Evolutionary conservation across 1,284 basidiomycete genomes (phyloP), one percentile per base, ranked within the genome.

Genomic region (Heterobasidion parviporum): DNA sequence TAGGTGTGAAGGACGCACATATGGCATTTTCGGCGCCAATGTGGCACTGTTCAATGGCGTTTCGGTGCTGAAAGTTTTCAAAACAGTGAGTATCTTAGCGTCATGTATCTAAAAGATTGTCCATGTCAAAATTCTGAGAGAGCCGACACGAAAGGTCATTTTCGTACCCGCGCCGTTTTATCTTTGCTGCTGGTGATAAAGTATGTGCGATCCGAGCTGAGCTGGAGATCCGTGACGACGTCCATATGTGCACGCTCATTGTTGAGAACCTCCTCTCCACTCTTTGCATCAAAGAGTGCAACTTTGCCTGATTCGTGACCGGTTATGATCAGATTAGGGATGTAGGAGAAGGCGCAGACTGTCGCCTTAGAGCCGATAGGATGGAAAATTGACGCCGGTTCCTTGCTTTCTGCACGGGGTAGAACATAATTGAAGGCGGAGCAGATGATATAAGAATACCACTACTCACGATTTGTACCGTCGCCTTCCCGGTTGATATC

Each of bases 111-210:
- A 44, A 9, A 47, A 20, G 26, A 26, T 26, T 6, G 26, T 38
- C 32, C 15, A 51, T 9, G 36, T 48, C 38, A n/a, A 36, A n/a
- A 36, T 16, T 14, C 38, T 20, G 14, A 45, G 5, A 34, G 34
- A 57, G 20, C n/a, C 8, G 57, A 50, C 12, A 32, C 35, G 6
- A 75, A 10, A 41, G 12, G 10, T 8, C n/a, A 41, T 6, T 41
- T 41, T 8, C 86, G 57, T 63, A 94, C 92, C 74, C 93, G 85
- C 26, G 97, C 92, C 41, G 86, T 88, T 77, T 99, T 98, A 74
- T 99, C 97, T 74, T 98, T 98, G 73, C 89, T 92, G 65, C 90
- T 91, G 3, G 97, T 99, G 69, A 98, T 81, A 70, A 98, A 97
- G 73, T 98, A 98, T 26, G 93, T 91, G 56, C 90, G 80, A 71